These are phyloP conservation scores for Penicillium fuscoglaucum DNA, from an alignment of 2,329 filamentous ascomycete species.

Conservation along the genomic window DNA sequence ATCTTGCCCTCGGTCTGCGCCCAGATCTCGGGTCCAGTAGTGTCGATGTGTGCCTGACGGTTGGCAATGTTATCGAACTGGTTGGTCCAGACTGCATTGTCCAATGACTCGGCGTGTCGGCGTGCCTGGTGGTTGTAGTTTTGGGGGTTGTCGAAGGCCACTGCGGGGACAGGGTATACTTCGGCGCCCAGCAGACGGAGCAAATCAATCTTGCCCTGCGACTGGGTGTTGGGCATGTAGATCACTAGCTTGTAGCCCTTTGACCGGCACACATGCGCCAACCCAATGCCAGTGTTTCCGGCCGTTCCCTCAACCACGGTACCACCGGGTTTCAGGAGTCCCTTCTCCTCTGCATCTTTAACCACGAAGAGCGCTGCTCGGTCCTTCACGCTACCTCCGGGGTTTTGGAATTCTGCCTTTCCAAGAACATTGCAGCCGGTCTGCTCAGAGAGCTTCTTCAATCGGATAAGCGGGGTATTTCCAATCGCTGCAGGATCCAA, in stretches of 20 bases:
- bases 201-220: slow-evolving; percentile 95
- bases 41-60: slow-evolving; percentile 90
- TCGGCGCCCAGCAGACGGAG: slow-evolving; percentile 88
- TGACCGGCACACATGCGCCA: slow-evolving; percentile 91
- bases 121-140: slow-evolving; percentile 98
- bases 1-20: slow-evolving; percentile 80
- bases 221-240: slow-evolving; percentile 99
- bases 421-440: slow-evolving; percentile 93
- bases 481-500: slow-evolving; percentile 71
- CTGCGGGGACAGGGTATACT: slow-evolving; percentile 92
- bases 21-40: slow-evolving; percentile 97
- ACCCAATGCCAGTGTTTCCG: slow-evolving; percentile 95
- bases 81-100: slow-evolving; percentile 96
- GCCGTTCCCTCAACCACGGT: slow-evolving; percentile 97
- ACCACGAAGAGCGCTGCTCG: slow-evolving; percentile 93
- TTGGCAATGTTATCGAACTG: slow-evolving; percentile 98
- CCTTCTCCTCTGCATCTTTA: slow-evolving; percentile 85
- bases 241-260: slow-evolving; percentile 94
- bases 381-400: slow-evolving; percentile 94
- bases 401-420: slow-evolving; percentile 99
- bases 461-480: slow-evolving; percentile 89
- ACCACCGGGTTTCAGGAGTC: slow-evolving; percentile 77
- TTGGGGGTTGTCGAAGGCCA: slow-evolving; percentile 88
- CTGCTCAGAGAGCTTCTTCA: slow-evolving; percentile 83
- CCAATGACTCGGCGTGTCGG: slow-evolving; percentile 79